phyloP scores from a whole-genome alignment of 192 early-diverging fungal genomes.

The Rhizophagus clarus region DNA sequence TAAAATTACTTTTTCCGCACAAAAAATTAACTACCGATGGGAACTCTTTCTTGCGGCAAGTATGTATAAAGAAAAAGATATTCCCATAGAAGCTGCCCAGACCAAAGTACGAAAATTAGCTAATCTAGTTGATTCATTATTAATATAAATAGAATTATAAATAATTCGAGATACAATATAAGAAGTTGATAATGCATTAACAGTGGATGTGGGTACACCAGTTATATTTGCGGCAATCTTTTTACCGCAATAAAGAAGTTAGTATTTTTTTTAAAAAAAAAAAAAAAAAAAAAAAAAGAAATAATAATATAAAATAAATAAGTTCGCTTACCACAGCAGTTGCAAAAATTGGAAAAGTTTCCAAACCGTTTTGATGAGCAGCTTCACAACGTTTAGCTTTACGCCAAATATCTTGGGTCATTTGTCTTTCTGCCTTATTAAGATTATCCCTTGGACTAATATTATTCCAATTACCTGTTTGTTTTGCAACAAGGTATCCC shows the following conservation, averaged over 20 bases:
- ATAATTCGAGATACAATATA: background rate
- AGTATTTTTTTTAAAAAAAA: background rate
- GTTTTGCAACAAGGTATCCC: conserved; percentile 35
- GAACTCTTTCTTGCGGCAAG: background rate
- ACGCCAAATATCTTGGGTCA: conserved; percentile 38
- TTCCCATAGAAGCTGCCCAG: background rate
- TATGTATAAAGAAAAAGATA: background rate
- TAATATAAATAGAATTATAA: conserved; percentile 16
- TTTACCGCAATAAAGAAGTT: background rate
- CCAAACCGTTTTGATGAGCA: conserved; percentile 43
- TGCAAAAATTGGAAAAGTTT: conserved; percentile 41
- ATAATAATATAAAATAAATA: background rate
- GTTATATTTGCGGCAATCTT: background rate
- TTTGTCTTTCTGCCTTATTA: conserved; percentile 36
- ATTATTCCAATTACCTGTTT: conserved; percentile 44
- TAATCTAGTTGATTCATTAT: background rate
- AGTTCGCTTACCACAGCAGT: conserved; percentile 40
- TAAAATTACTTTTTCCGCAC: no score
- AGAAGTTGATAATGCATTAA: background rate
- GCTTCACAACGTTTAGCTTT: conserved; percentile 46
- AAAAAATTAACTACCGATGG: no score
- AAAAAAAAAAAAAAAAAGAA: background rate
- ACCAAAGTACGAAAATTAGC: background rate
- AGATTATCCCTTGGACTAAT: conserved; percentile 41
- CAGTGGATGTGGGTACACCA: background rate